A percentile compares a stretch with the other conserved stretches of the same genome.
These are phyloP conservation scores for Orychophragmus violaceus DNA, from an alignment of 345 rosid species.

Conservation along the genomic window DNA sequence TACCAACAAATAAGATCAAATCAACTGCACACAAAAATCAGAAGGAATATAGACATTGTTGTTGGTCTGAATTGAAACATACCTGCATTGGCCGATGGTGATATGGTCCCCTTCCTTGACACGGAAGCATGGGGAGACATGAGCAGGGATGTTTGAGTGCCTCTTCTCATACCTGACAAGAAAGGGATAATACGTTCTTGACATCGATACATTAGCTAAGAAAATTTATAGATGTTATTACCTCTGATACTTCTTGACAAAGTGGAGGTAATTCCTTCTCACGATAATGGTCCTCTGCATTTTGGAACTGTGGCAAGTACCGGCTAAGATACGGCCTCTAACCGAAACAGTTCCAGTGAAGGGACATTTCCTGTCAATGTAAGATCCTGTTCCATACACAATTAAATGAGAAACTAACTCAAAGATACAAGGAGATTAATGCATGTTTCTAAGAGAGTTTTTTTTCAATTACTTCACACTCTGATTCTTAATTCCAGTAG, in stretches of 20 bases:
- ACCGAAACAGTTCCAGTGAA: conserved; percentile 77
- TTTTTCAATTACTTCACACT: too few relatives aligned
- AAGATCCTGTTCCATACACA: conserved; percentile 40
- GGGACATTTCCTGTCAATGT: conserved; percentile 80
- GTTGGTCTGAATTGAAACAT: not conserved
- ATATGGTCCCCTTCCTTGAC: conserved; percentile 38
- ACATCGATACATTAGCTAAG: not conserved
- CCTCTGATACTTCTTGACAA: conserved; percentile 72
- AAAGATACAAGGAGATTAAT: not conserved
- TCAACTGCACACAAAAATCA: not conserved
- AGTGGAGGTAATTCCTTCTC: conserved; percentile 77
- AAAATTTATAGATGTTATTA: not conserved
- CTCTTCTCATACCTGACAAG: conserved; percentile 36
- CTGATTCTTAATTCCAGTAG: too few relatives aligned
- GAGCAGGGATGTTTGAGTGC: conserved; percentile 32
- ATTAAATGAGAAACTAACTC: not conserved
- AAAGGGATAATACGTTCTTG: too few relatives aligned
- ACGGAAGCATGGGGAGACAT: conserved; percentile 31
- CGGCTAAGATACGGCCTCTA: conserved; percentile 80
- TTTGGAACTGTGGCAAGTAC: conserved; percentile 86
- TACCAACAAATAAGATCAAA: not conserved
- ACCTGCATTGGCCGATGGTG: conserved; percentile 36
- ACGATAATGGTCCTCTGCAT: conserved; percentile 84
- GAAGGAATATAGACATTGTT: not conserved
- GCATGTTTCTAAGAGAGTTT: not conserved